These are phyloP conservation scores for Cerrena zonata DNA, from an alignment of 1,284 basidiomycete genomes.

Conservation along the genomic window DNA sequence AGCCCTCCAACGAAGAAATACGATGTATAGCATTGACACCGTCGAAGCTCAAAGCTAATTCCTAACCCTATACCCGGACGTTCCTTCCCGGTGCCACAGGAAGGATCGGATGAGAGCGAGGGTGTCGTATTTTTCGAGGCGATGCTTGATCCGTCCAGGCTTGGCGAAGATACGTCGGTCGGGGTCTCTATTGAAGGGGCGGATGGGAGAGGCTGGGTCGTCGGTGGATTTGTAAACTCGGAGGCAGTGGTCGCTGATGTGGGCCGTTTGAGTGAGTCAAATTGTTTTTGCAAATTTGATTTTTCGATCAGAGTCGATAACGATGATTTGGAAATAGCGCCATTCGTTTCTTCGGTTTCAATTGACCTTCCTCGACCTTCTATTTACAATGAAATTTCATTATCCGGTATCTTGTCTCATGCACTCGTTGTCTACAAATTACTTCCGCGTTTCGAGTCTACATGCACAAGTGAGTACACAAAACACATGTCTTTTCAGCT, in stretches of 20 bases:
- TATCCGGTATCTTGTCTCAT: conserved; percentile 43
- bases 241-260: conserved; percentile 29
- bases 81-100: conserved; percentile 57
- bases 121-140: conserved; percentile 58
- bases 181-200: conserved; percentile 46
- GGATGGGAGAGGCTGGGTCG: conserved; percentile 60
- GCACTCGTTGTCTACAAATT: conserved; percentile 62
- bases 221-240: conserved; percentile 42
- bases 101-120: conserved; percentile 69
- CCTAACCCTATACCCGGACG: conserved; percentile 50
- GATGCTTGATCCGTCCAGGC: conserved; percentile 31
- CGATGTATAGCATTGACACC: conserved; percentile 42
- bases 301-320: too few species aligned
- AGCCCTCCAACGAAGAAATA: background rate
- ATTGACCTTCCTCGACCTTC: conserved; percentile 31
- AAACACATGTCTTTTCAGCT: too few species aligned
- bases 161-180: conserved; percentile 35
- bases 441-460: conserved; percentile 20
- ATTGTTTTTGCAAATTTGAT: background rate
- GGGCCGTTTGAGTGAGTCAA: conserved; percentile 41
- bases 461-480: conserved; percentile 18
- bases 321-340: conserved; percentile 12
- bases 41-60: conserved; percentile 47
- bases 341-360: conserved; percentile 18
- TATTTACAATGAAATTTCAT: conserved; percentile 21